Evolutionary conservation across 164 flowering plant species (phyloP).

Genomic region (Umbellularia californica): DNA sequence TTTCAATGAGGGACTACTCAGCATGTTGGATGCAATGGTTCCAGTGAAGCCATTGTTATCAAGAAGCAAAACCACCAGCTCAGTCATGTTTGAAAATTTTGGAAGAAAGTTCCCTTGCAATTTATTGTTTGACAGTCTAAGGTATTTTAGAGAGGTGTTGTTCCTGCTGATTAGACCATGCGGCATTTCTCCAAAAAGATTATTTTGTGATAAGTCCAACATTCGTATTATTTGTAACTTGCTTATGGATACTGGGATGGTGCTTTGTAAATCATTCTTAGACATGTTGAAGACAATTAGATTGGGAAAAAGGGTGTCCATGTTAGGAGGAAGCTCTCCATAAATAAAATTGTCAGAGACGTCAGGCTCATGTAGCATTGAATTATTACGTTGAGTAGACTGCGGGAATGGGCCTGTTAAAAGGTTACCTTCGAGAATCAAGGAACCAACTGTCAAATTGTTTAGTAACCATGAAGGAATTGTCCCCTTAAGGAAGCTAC

Average conservation of each 20-base stretch:
- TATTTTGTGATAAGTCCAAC: background rate
- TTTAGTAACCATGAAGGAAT: slow-evolving; percentile 1
- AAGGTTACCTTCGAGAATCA: background rate
- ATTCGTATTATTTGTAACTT: background rate
- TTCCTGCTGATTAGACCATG: background rate
- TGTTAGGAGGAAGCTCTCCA: background rate
- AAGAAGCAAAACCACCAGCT: background rate
- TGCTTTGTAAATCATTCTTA: background rate
- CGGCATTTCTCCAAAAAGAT: background rate
- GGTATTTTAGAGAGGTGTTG: background rate
- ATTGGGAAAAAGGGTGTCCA: background rate
- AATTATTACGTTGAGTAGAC: background rate
- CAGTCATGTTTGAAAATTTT: background rate
- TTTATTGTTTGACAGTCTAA: background rate
- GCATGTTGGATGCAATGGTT: background rate
- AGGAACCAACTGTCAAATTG: background rate
- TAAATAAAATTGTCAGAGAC: background rate
- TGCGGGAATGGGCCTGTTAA: background rate
- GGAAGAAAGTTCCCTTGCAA: background rate
- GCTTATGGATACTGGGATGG: background rate
- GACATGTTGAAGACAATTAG: background rate
- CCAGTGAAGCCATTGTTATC: background rate
- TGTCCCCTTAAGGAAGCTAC: background rate
- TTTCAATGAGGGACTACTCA: background rate
- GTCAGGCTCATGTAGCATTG: background rate